Evolutionary conservation across 2,329 filamentous ascomycete species (phyloP).

Genomic region (Lachnellula hyalina): DNA sequence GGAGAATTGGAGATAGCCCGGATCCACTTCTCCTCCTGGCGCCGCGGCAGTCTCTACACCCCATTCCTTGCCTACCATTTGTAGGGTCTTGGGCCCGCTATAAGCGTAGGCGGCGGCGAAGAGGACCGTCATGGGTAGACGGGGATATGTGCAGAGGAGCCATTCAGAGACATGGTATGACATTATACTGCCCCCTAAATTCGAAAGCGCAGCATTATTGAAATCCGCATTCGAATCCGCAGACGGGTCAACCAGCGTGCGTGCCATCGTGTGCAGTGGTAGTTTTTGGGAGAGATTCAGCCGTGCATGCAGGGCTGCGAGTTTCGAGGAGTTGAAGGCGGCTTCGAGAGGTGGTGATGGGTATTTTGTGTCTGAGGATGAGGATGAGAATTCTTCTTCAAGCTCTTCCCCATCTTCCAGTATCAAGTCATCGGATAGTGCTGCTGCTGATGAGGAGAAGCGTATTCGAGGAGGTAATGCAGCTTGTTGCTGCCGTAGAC

Average conservation of each 20-base stretch:
- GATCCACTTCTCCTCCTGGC: conserved; percentile 87
- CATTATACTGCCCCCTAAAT: conserved; percentile 76
- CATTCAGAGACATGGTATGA: conserved; percentile 86
- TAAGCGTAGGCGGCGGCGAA: conserved; percentile 84
- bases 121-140: conserved; percentile 81
- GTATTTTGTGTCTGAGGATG: conserved; percentile 30
- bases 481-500: conserved; percentile 32
- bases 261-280: conserved; percentile 78
- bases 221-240: conserved; percentile 74
- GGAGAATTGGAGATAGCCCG: conserved; percentile 79
- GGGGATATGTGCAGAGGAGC: conserved; percentile 83
- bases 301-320: conserved; percentile 86
- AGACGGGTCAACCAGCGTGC: conserved; percentile 78
- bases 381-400: conserved; percentile 19
- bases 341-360: conserved; percentile 67
- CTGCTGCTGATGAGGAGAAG: conserved; percentile 6
- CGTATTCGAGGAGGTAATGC: conserved; percentile 20
- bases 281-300: conserved; percentile 76
- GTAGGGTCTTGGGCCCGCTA: conserved; percentile 68
- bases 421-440: conserved; percentile 16
- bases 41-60: conserved; percentile 83
- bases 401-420: conserved; percentile 22
- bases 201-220: conserved; percentile 83
- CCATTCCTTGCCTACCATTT: conserved; percentile 76
- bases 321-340: conserved; percentile 73